Percentiles rank a stretch among this genome's conserved stretches.
Conservation (phyloP, 768 basidiomycete species). For the Mycena capillaripes region DNA sequence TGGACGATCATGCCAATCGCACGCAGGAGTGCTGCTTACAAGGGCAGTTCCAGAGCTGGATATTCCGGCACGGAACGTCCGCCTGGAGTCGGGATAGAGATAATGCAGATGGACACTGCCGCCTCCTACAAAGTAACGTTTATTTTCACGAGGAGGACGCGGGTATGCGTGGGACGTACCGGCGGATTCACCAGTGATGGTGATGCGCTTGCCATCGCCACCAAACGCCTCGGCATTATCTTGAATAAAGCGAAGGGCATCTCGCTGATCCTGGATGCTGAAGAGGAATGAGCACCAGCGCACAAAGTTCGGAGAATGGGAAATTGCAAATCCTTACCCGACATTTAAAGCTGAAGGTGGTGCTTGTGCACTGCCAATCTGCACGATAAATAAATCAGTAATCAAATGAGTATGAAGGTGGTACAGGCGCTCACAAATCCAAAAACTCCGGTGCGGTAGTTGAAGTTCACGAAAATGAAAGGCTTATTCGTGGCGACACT, state of each 20-base stretch:
- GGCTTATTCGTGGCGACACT: constrained; percentile 10
- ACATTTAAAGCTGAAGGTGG: constrained; percentile 3
- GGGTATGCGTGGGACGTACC: background rate
- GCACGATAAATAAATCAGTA: background rate
- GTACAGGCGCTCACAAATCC: background rate
- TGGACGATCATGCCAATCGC: constrained; percentile 19
- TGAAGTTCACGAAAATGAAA: constrained; percentile 4
- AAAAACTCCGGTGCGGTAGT: background rate
- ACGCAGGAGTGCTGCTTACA: constrained; percentile 9
- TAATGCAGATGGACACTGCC: constrained; percentile 18
- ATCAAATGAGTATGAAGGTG: background rate
- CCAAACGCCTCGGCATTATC: constrained; percentile 18
- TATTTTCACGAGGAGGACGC: too few species aligned
- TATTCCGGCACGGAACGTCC: constrained; percentile 11
- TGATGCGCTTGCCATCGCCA: constrained; percentile 21
- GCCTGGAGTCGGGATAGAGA: constrained; percentile 4
- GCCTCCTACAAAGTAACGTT: background rate
- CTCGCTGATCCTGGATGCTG: constrained; percentile 25
- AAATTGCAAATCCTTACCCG: too few species aligned
- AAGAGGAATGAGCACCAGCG: too few species aligned
- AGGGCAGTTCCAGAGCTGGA: constrained; percentile 19
- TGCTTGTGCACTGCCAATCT: constrained; percentile 11
- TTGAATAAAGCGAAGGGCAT: constrained; percentile 19
- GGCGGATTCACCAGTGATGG: background rate
- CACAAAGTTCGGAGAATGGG: too few species aligned